Base-by-base conservation (phyloP, 2,329 filamentous ascomycete species). In the Diplodia intermedia region DNA sequence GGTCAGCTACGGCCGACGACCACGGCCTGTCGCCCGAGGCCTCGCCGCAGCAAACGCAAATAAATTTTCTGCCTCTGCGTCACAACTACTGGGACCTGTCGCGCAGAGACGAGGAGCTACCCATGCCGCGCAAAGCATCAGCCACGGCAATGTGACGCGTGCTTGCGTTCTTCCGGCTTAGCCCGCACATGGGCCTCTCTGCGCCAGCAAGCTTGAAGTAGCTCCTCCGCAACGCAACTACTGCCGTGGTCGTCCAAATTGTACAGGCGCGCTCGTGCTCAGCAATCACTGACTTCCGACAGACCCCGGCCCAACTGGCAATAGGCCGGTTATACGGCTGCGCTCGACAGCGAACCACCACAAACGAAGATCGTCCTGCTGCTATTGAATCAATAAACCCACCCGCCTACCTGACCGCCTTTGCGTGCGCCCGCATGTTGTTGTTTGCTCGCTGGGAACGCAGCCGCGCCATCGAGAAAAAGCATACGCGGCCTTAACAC, bases 401-500 rank as follows among this genome's bases (percentile, higher is more conserved):
- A 11, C 40, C 40, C 7, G 40, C 36, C 36, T 38, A 60, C 23
- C 56, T 49, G 56, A 47, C 40, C 31, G 38, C 26, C 26, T 62
- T 40, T 29, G 31, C 20, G 26, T 7, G 40, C 36, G 26, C 57
- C 18, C 12, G 15, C 57, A 62, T 29, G 57, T 26, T 62, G 57
- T 26, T 43, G 14, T 15, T 62, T 14, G 8, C 56, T 61, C 56
- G 40, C 23, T 49, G 57, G 57, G 23, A 50, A 62, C 40, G 26
- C 57, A n/a, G 50, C 40, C 50, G 57, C 57, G 40, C 57, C 57
- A 20, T 20, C 12, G 57, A 33, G 23, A 36, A 62, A 50, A 33
- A 33, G 57, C 57, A 62, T 62, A 62, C 57, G 57, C 57, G 57
- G 40, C 57, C 57, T 50, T 40, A 62, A 20, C n/a, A 49, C 57